Evolutionary conservation across 1,284 basidiomycete genomes (phyloP), one percentile per base, ranked within the genome.

Genomic region (Anthracocystis walkeri): DNA sequence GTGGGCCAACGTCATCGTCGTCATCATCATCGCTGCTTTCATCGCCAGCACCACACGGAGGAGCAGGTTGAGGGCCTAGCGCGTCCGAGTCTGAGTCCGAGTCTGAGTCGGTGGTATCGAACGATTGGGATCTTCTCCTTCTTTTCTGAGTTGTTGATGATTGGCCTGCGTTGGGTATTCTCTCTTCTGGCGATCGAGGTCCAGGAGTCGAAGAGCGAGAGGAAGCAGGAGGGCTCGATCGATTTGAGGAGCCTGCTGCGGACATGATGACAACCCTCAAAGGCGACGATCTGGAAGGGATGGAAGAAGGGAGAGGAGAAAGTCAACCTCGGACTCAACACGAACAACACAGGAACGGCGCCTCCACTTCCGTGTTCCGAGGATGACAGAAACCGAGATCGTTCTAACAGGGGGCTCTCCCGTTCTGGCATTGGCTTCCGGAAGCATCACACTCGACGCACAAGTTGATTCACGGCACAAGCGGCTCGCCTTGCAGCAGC

Each of bases 1-100:
- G 68, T 0, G 63, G 68, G 7, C 68, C 68, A 7, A 71, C 58
- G 31, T 69, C 60, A 18, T 61, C 58, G 14, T 61, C 50, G 20
- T 62, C 54, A 18, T 60, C 57, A 27, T 64, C 53, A 7, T 49
- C 48, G 29, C 49, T 53, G 20, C 42, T 55, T 3, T 23, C 57
- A 2, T 38, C 46, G 7, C 40, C 20, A 7, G 27, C 23, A 4
- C 23, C 38, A 16, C 33, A 16, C 38, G 31, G 29, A 14, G 45
- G 2, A 25, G 50, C 41, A 14, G 56, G 59, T 16, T 51, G 49
- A 27, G 63, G 68, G 0, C 63, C 68, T 3, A 51, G 58, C 4
- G 18, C 63, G 31, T 60, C 53, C 3, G 53, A 51, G 20, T 67
- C 53, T 6, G 53, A 51, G 20, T 67, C 54, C 1, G 65, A 58